Percentiles rank a stretch among this genome's conserved stretches.
phyloP scores from a whole-genome alignment of 148 eudicot species.

The Rhododendron kiyosumense region DNA sequence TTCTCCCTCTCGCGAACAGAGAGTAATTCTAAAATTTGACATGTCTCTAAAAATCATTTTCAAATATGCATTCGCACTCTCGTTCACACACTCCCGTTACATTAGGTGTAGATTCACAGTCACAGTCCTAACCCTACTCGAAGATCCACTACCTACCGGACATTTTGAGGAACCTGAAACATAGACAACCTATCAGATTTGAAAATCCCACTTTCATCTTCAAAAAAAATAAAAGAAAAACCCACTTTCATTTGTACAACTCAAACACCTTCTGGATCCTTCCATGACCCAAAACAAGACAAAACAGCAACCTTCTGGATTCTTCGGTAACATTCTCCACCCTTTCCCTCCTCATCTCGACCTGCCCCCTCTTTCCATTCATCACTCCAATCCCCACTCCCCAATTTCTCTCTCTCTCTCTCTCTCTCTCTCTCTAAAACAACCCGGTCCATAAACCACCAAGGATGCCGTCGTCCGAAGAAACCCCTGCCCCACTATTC shows the following conservation, averaged over 20 bases:
- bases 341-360: neutral
- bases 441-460: neutral
- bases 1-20: too few species aligned
- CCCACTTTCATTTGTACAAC: neutral
- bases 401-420: neutral
- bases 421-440: neutral
- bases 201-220: neutral
- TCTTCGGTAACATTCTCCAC: neutral
- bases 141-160: too few species aligned
- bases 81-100: too few species aligned
- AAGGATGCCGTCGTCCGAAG: neutral
- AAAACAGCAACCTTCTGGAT: neutral
- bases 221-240: too few species aligned
- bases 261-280: neutral
- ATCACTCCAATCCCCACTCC: neutral
- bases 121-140: too few species aligned
- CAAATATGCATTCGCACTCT: too few species aligned
- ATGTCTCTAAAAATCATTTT: too few species aligned
- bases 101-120: too few species aligned
- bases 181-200: neutral
- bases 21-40: too few species aligned
- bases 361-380: neutral
- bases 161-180: too few species aligned
- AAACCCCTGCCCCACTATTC: neutral
- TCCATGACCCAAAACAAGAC: neutral